Base-by-base conservation (phyloP, 139 green algal genomes). In the Parachlorella kessleri region DNA sequence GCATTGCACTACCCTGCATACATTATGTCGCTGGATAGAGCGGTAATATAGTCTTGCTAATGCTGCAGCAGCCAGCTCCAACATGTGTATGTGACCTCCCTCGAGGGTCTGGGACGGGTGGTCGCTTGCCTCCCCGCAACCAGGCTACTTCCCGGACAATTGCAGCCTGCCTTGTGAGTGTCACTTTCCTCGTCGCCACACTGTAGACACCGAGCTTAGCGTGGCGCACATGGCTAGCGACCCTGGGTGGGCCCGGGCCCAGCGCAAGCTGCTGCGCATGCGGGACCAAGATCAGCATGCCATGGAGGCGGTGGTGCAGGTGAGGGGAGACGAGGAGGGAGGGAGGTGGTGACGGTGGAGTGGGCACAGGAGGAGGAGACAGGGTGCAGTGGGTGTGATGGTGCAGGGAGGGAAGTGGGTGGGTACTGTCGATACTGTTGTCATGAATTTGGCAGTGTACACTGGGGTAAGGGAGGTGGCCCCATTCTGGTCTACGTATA, bases 251-350 rank as follows among this genome's bases (percentile, higher is more conserved):
- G 74, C 74, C 1, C 39, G 74, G 4, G 74, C 64, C 0, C 74
- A 79, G 64, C 74, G 74, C 5, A 32, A 40, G 23, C 64, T 66
- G 39, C 63, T 79, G 18, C 63, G 74, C 5, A 39, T n/a, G 37
- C 38, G 28, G 40, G 63, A 53, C 24, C 30, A 72, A 30, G 74
- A 79, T 7, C 30, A 65, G 23, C n/a, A 64, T 18, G 64, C 40
- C 2, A 39, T 72, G 18, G 40, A 6, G 3, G 63, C 72, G 23
- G 73, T 59, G 21, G 30, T 79, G 30, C 5, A 53, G 74, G 74
- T 66, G 38, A n/a, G 63, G 3, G 10, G 10, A 59, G 10, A 18
- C 10, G 48, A 18, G 48, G 48, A 10, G 48, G 48, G 48, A 18
- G 48, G 48, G 48, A 10, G 18, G 48, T 10, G 48, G 10, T 10